Evolutionary conservation across 83 land plant genomes (phyloP), one percentile per base, ranked within the genome.

Genomic region (Thuja plicata): DNA sequence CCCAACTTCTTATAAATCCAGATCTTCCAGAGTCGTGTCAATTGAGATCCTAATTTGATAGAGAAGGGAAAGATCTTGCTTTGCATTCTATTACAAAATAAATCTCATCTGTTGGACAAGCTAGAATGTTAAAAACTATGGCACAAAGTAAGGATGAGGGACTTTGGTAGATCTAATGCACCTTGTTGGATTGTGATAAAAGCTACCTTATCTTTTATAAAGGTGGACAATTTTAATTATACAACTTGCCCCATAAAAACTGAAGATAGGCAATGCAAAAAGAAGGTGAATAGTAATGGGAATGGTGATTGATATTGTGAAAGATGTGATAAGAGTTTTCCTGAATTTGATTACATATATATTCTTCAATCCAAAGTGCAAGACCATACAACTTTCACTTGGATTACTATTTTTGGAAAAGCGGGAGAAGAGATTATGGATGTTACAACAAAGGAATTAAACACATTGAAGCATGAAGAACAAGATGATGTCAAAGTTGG

Each of bases 71-170:
- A 85, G 57, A 92, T 82, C 71, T 88, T 77, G 86, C 91, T 21
- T 81, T 96, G 70, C 91, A 90, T 43, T 97, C 99, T 12, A 94
- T 98, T 95, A 98, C 27, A 95, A 87, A 88, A 99, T 96, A 43
- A 89, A 91, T 86, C 88, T 94, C 35, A 88, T 43, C 78, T 73
- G 92, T 90, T 27, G 11, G 87, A 3, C 93, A 91, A 37, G 92
- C 89, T 87, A 97, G 96, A 84, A 91, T 91, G 48, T 93, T 97
- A 3, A 98, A 98, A 88, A 90, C 92, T 11, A 89, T 96, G 1
- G 90, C 95, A 38, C 95, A 96, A 88, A 96, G 97, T 77, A 96
- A 96, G 86, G 96, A 97, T 88, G 99, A 97, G 86, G 97, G 96
- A n/a, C 97, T 98, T 98, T 77, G 99, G 98, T 37, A 94, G 96